Conservation (phyloP, 2,329 filamentous ascomycete species). For the Cadophora sp. region DNA sequence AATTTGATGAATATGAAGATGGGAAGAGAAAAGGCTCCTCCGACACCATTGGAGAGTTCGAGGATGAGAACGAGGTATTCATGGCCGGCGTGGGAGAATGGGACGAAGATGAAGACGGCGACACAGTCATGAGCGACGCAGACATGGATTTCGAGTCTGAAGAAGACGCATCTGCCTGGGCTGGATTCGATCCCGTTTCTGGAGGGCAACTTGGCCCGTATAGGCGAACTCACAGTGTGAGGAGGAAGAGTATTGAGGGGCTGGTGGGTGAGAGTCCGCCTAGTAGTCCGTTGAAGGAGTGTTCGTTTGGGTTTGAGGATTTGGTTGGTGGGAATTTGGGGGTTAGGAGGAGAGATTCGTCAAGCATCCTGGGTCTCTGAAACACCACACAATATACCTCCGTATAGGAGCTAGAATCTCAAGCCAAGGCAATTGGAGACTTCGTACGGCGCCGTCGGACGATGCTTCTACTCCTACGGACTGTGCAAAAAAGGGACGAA, state of each 20-base stretch:
- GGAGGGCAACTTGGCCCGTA: not conserved
- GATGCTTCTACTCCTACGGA: too few relatives aligned
- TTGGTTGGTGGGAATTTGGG: not conserved
- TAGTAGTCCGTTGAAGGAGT: slow-evolving; percentile 29
- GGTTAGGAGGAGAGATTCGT: not conserved
- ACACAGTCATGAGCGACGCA: not conserved
- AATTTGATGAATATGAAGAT: not conserved
- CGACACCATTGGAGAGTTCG: not conserved
- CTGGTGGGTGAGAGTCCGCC: slow-evolving; percentile 16
- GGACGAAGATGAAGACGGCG: slow-evolving; percentile 3
- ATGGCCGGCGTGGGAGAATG: not conserved
- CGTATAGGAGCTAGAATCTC: too few relatives aligned
- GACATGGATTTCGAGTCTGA: not conserved
- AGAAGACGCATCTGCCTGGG: not conserved
- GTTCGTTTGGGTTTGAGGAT: slow-evolving; percentile 19
- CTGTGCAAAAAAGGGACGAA: too few relatives aligned
- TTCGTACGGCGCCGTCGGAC: too few relatives aligned
- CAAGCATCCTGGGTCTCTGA: too few relatives aligned
- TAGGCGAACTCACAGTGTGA: not conserved
- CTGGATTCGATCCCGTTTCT: not conserved
- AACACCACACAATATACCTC: too few relatives aligned
- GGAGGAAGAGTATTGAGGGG: slow-evolving; percentile 17
- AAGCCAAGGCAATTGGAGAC: too few relatives aligned
- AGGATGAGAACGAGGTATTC: not conserved
- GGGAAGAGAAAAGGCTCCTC: not conserved